A percentile compares a stretch with the other conserved stretches of the same genome.
Conservation (phyloP, 176 grass and related monocot species). For the Musa itinerans region DNA sequence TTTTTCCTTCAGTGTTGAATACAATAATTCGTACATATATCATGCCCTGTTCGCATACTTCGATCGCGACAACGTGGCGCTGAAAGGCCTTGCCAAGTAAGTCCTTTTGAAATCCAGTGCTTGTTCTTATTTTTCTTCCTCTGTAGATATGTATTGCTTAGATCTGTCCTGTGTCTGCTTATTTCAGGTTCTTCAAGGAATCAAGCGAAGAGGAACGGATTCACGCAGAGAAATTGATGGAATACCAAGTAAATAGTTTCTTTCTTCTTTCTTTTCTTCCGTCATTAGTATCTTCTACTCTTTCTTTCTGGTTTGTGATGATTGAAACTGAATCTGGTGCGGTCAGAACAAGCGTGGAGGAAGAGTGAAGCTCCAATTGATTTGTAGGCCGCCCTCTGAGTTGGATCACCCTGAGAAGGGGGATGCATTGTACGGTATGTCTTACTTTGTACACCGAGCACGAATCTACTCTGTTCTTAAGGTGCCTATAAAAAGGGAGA, state of each 20-base stretch:
- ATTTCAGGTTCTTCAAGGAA: constrained; percentile 34
- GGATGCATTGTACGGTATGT: constrained; percentile 36
- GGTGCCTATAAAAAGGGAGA: too few species aligned
- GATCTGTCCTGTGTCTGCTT: too few species aligned
- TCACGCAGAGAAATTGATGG: constrained; percentile 34
- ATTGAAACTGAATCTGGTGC: neutral
- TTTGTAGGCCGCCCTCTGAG: constrained; percentile 28
- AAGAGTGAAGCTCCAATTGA: constrained; percentile 37
- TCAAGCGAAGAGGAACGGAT: constrained; percentile 36
- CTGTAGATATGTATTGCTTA: too few species aligned
- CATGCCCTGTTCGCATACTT: too few species aligned
- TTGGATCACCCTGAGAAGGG: constrained; percentile 36
- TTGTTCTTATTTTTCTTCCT: too few species aligned
- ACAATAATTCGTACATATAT: too few species aligned
- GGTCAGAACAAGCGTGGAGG: constrained; percentile 38
- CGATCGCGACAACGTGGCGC: too few species aligned
- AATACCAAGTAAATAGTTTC: constrained; percentile 1
- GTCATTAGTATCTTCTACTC: neutral
- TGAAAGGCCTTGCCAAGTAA: too few species aligned
- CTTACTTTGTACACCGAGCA: neutral
- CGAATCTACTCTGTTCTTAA: too few species aligned
- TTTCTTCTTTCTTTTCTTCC: neutral
- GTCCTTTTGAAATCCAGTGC: too few species aligned
- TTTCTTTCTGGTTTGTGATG: neutral
- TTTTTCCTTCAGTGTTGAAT: too few species aligned